Conservation (phyloP, 768 basidiomycete genomes). For the Cubamyces lactineus region DNA sequence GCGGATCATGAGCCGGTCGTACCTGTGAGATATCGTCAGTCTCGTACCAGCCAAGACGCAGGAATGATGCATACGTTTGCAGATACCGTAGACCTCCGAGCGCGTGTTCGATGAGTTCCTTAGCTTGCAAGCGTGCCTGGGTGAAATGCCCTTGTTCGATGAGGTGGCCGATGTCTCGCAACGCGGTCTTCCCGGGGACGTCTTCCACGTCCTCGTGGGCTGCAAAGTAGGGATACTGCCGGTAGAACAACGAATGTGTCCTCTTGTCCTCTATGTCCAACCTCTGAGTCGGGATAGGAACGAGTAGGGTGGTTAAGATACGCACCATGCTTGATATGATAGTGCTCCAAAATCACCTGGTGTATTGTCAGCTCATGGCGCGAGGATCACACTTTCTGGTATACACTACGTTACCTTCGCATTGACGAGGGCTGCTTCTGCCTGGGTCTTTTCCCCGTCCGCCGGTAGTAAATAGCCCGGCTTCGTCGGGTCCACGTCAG, state of each 20-base stretch:
- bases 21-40: slow-evolving; percentile 39
- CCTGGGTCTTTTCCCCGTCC: slow-evolving; percentile 52
- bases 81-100: slow-evolving; percentile 74
- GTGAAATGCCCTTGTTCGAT: slow-evolving; percentile 49
- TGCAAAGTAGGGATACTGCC: slow-evolving; percentile 58
- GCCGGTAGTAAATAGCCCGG: slow-evolving; percentile 60
- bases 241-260: slow-evolving; percentile 60
- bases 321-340: slow-evolving; percentile 74
- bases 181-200: slow-evolving; percentile 38
- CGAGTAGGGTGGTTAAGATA: slow-evolving; percentile 9
- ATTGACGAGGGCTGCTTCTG: slow-evolving; percentile 63
- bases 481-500: slow-evolving; percentile 65
- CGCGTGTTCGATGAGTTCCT: slow-evolving; percentile 53
- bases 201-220: slow-evolving; percentile 27
- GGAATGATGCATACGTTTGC: slow-evolving; percentile 53
- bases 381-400: neutral
- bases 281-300: slow-evolving; percentile 9
- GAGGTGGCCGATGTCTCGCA: slow-evolving; percentile 49
- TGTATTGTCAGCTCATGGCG: neutral
- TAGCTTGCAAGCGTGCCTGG: slow-evolving; percentile 52
- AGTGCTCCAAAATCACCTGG: slow-evolving; percentile 75
- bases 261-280: slow-evolving; percentile 58
- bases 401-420: slow-evolving; percentile 47
- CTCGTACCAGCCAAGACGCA: neutral
- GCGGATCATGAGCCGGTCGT: slow-evolving; percentile 75